phyloP scores from a whole-genome alignment of 2,329 filamentous ascomycete species.

The Graphiopsis chlorocephala region DNA sequence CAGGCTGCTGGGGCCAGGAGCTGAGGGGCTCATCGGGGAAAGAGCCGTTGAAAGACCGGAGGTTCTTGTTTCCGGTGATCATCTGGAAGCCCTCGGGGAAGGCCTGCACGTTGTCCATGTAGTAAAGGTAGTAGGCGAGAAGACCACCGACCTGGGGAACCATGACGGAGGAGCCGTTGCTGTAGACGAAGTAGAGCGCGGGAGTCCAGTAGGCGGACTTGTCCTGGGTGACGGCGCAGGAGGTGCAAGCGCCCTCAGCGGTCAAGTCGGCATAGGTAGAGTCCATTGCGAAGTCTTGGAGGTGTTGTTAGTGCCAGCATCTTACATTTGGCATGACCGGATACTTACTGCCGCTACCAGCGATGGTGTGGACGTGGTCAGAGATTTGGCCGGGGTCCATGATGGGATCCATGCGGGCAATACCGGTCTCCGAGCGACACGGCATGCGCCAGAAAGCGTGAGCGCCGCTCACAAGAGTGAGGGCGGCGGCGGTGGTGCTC shows the following conservation, averaged over 20 bases:
- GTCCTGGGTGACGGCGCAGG: conserved; percentile 75
- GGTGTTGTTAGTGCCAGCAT: conserved; percentile 17
- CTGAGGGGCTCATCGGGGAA: conserved; percentile 69
- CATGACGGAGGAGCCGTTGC: conserved; percentile 63
- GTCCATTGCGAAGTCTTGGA: conserved; percentile 62
- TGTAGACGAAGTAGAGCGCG: conserved; percentile 71
- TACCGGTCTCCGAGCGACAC: conserved; percentile 67
- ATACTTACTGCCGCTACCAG: conserved; percentile 71
- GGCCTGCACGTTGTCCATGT: conserved; percentile 62
- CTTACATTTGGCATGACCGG: background rate
- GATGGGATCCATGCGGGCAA: conserved; percentile 75
- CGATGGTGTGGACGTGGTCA: conserved; percentile 69
- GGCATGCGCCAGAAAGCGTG: conserved; percentile 86
- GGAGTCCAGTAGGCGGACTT: conserved; percentile 86
- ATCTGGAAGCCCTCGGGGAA: conserved; percentile 79
- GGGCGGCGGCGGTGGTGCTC: conserved; percentile 17
- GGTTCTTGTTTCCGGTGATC: conserved; percentile 69
- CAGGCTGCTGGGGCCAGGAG: conserved; percentile 61
- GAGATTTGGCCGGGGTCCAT: conserved; percentile 60
- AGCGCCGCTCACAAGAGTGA: conserved; percentile 30
- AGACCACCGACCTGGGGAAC: conserved; percentile 78
- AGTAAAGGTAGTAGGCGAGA: conserved; percentile 87
- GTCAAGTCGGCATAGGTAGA: conserved; percentile 58
- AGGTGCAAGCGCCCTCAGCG: conserved; percentile 67
- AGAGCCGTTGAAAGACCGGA: conserved; percentile 67